These are phyloP conservation scores for Lippia alba DNA, from an alignment of 305 asterid species.

Conservation along the genomic window DNA sequence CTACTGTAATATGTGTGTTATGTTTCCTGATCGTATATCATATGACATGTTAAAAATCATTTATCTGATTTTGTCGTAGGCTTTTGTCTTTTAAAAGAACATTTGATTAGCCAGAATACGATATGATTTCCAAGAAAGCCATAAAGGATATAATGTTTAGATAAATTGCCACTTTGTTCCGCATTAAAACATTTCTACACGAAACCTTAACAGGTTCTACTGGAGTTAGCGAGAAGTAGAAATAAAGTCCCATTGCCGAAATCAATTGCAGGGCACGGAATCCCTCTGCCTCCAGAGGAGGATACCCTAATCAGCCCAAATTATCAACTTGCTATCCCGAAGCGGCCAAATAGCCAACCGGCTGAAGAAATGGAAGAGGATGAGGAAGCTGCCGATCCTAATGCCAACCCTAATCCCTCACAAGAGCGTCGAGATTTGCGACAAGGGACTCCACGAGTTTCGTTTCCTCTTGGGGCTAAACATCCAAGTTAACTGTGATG, in stretches of 20 bases:
- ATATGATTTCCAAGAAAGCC: no score
- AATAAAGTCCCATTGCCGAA: constrained; percentile 83
- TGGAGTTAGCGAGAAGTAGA: constrained; percentile 86
- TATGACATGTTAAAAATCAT: no score
- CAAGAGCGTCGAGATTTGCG: constrained; percentile 57
- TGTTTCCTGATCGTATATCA: no score
- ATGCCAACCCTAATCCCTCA: constrained; percentile 44
- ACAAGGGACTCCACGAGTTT: constrained; percentile 70
- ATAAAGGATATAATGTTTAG: no score
- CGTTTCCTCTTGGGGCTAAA: constrained; percentile 75
- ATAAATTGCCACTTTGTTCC: background rate
- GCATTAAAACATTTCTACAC: background rate
- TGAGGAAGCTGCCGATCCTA: constrained; percentile 60
- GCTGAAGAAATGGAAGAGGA: constrained; percentile 85
- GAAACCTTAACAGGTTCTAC: constrained; percentile 57
- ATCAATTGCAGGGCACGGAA: constrained; percentile 60
- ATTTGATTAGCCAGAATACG: no score
- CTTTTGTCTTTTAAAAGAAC: no score
- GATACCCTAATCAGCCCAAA: constrained; percentile 86
- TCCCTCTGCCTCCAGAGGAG: constrained; percentile 81
- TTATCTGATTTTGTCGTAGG: no score
- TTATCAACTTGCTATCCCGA: constrained; percentile 80
- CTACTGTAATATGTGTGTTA: no score
- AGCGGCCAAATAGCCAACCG: constrained; percentile 49
- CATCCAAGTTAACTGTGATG: constrained; percentile 48